Evolutionary conservation across 2,329 filamentous ascomycete genomes (phyloP).

Genomic region (Paecilomyces formosus): DNA sequence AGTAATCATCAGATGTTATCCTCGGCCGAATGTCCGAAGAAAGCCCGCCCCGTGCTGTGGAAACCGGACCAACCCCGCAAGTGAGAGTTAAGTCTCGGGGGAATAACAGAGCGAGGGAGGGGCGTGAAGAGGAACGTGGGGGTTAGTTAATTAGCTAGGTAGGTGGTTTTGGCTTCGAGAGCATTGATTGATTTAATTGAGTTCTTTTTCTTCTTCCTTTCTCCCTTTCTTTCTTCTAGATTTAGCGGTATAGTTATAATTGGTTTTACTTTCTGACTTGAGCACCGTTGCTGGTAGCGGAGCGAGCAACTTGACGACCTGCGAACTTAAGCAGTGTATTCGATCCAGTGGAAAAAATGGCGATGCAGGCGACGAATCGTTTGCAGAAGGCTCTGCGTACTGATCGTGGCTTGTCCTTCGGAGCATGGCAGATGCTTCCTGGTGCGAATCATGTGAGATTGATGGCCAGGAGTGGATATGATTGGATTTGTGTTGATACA

Average conservation of each 20-base stretch:
- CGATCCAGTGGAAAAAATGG: constrained; percentile 2
- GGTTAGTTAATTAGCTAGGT: neutral
- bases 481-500: constrained; percentile 49
- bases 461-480: constrained; percentile 46
- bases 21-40: neutral
- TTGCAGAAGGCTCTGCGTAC: constrained; percentile 45
- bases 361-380: constrained; percentile 49
- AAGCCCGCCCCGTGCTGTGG: neutral
- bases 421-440: constrained; percentile 53
- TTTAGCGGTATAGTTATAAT: too few relatives aligned
- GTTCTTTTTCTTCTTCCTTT: neutral
- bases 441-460: constrained; percentile 47
- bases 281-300: too few relatives aligned
- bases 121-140: neutral
- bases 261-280: too few relatives aligned
- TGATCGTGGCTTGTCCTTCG: constrained; percentile 42
- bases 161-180: neutral
- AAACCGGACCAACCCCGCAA: neutral
- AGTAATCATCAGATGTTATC: neutral
- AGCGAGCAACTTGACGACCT: too few relatives aligned
- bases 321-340: neutral
- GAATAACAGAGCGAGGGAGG: neutral
- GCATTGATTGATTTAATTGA: neutral
- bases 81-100: neutral
- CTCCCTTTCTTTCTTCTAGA: neutral